A percentile compares a stretch with the other conserved stretches of the same genome.
Conservation (phyloP, 2,329 filamentous ascomycete genomes). For the Pseudogymnoascus sp. region DNA sequence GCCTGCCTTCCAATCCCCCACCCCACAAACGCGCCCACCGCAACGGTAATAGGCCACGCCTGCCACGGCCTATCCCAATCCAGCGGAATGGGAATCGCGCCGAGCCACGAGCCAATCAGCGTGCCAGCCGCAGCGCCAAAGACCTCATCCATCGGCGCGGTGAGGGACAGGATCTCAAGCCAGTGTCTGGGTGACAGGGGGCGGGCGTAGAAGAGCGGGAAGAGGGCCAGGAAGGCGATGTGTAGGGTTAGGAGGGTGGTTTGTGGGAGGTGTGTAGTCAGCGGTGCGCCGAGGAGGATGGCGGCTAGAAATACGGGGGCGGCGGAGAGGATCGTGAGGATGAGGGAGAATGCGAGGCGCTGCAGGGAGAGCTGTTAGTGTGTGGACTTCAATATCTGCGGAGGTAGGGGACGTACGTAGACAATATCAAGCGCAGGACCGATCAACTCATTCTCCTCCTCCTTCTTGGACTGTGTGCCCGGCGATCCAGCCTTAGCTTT, state of each 20-base stretch:
- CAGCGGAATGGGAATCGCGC: constrained; percentile 87
- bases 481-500: constrained; percentile 10
- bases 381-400: background rate
- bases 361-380: constrained; percentile 29
- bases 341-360: constrained; percentile 62
- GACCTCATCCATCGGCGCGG: constrained; percentile 70
- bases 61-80: constrained; percentile 99
- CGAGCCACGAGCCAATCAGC: constrained; percentile 78
- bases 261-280: constrained; percentile 69
- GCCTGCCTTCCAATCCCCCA: constrained; percentile 61
- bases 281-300: constrained; percentile 84
- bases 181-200: constrained; percentile 67
- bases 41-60: constrained; percentile 88
- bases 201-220: constrained; percentile 78
- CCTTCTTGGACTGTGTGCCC: background rate
- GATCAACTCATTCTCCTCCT: background rate
- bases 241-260: constrained; percentile 77
- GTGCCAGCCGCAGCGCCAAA: constrained; percentile 77
- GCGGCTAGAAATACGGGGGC: constrained; percentile 47
- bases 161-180: constrained; percentile 57
- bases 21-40: constrained; percentile 74
- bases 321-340: constrained; percentile 38
- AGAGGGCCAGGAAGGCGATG: constrained; percentile 66
- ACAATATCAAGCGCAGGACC: constrained; percentile 1
- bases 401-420: background rate